Evolutionary conservation across 2,329 filamentous ascomycete species (phyloP).

Genomic region (Macroventuria anomochaeta): DNA sequence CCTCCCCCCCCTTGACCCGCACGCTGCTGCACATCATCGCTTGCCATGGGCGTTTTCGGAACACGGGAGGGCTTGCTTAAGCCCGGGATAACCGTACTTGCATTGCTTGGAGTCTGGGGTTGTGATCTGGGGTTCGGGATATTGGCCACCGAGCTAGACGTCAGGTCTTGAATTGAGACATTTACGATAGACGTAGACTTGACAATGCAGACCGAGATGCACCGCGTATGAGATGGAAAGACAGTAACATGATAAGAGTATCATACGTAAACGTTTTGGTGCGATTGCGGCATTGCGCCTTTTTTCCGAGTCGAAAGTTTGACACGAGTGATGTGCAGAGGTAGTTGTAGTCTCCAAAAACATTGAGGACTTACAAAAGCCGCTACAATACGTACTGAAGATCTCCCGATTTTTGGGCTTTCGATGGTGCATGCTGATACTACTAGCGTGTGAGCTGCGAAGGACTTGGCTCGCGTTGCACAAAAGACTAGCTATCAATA

Average conservation of each 20-base stretch:
- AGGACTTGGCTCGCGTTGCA: background rate
- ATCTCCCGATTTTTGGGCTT: too few relatives aligned
- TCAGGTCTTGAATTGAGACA: background rate
- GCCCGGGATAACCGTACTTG: slow-evolving; percentile 15
- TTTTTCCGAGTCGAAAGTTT: too few relatives aligned
- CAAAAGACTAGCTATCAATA: too few relatives aligned
- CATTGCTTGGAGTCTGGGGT: slow-evolving; percentile 18
- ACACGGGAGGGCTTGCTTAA: background rate
- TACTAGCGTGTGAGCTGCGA: background rate
- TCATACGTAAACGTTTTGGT: background rate
- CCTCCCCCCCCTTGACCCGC: too few relatives aligned
- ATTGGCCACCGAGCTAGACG: slow-evolving; percentile 9
- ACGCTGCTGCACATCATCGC: background rate
- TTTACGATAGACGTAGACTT: background rate
- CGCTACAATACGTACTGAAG: too few relatives aligned
- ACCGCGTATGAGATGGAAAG: background rate
- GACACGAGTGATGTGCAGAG: too few relatives aligned
- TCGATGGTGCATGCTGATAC: too few relatives aligned
- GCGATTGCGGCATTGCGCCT: background rate
- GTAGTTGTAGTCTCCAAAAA: too few relatives aligned
- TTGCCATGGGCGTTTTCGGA: background rate
- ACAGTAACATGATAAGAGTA: background rate
- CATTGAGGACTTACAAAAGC: too few relatives aligned
- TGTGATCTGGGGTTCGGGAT: slow-evolving; percentile 1
- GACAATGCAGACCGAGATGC: background rate